Evolutionary conservation across 768 basidiomycete genomes (phyloP), one percentile per base, ranked within the genome.

Genomic region (Tricholoma terreum): DNA sequence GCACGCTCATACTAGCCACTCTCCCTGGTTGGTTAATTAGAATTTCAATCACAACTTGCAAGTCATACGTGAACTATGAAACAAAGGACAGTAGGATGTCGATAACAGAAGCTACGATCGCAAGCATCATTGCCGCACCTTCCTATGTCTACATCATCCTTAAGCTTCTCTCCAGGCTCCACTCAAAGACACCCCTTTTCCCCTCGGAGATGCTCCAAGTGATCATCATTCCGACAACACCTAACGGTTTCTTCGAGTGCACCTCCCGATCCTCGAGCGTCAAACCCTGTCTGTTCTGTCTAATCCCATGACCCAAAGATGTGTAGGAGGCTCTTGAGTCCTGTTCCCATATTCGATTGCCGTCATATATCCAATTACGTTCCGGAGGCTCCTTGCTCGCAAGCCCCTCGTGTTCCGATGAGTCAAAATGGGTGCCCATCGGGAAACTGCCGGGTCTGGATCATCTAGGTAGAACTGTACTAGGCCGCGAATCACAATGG

Each of bases 341-440:
- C 68, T 72, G 62, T 70, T 72, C 14, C 69, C 71, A 43, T 70
- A 72, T 38, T 65, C 67, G 5, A 72, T 54, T 55, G 58, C 69
- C 68, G 35, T 58, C 66, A 54, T 68, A 72, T n/a, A 72, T 68
- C 71, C 71, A 72, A 45, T 70, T 72, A 19, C 70, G 64, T 57
- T 72, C 70, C 1, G 71, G 71, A 10, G 69, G 71, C 17, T 72
- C 68, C 4, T 42, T 72, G 66, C 67, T 67, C 40, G 70, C 71
- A 21, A 70, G 68, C 12, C 65, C 67, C 0, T n/a, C n/a, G n/a
- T n/a, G n/a, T n/a, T n/a, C n/a, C n/a, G n/a, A n/a, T n/a, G n/a
- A n/a, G n/a, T n/a, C n/a, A 65, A 58, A 70, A 72, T 0, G 69
- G 64, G 49, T 70, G 71, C 0, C 66, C 71, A 48, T 69, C 68